phyloP scores from a whole-genome alignment of 2,329 filamentous ascomycete genomes.

The Teratosphaeria nubilosa region DNA sequence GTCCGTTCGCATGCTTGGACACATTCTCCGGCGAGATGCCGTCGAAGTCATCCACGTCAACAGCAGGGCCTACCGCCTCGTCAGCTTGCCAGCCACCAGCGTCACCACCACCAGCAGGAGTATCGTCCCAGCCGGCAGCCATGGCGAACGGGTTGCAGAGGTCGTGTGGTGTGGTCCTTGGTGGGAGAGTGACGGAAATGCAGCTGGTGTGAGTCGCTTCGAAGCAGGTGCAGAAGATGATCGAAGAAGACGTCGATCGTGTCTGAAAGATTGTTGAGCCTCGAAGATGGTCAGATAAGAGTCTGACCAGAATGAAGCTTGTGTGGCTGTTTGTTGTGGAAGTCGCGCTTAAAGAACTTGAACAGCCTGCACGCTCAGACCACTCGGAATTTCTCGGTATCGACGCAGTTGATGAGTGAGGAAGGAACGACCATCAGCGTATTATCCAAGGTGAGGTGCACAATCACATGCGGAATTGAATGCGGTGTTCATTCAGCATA shows the following conservation, averaged over 20 bases:
- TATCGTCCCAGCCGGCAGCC: constrained; percentile 15
- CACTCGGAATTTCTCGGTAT: neutral
- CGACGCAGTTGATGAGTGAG: neutral
- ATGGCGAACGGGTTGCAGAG: neutral
- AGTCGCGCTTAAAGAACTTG: neutral
- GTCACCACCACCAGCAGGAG: constrained; percentile 5
- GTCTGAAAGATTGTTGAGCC: neutral
- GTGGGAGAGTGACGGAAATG: neutral
- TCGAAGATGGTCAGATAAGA: neutral
- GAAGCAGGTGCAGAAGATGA: neutral
- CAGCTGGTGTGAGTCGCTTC: neutral
- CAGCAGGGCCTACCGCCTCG: neutral
- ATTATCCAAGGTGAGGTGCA: neutral
- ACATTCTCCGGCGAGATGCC: constrained; percentile 16
- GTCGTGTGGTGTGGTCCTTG: neutral
- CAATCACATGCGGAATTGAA: neutral
- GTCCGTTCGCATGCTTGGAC: constrained; percentile 20
- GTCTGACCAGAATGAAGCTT: neutral
- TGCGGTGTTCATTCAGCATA: neutral
- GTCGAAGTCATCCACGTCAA: constrained; percentile 3
- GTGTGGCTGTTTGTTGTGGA: neutral
- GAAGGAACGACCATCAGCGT: neutral
- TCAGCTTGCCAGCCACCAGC: constrained; percentile 15
- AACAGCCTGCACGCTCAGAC: neutral
- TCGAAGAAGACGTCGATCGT: neutral